Conservation (phyloP, 352 stramenopile genomes). For the Phytopythium sindhum region DNA sequence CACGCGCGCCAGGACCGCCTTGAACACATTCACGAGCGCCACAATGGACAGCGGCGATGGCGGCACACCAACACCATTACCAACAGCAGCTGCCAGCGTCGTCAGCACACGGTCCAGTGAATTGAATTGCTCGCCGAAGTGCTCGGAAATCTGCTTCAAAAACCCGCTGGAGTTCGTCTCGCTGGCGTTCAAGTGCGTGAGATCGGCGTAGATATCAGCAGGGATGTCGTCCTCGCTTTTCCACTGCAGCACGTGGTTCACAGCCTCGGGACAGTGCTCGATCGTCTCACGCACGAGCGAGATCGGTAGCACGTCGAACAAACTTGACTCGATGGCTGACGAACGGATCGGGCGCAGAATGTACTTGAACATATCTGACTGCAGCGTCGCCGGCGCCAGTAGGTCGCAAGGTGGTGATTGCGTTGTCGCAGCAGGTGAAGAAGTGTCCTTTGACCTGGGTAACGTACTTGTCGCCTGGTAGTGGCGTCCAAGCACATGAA, state of each 20-base stretch:
- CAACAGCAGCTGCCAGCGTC: conserved; percentile 16
- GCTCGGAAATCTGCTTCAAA: conserved; percentile 22
- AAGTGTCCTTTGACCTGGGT: not conserved
- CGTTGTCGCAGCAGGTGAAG: not conserved
- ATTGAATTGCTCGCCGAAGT: conserved; percentile 19
- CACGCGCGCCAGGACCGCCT: conserved; percentile 37
- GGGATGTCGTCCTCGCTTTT: conserved; percentile 66
- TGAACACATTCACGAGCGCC: conserved; percentile 57
- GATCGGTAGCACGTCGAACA: conserved; percentile 71
- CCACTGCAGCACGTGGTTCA: conserved; percentile 79
- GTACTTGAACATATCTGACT: conserved; percentile 75
- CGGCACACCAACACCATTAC: conserved; percentile 7
- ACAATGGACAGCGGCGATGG: conserved; percentile 18
- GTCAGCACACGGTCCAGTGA: conserved; percentile 24
- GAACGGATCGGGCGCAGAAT: conserved; percentile 74
- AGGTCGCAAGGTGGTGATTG: conserved; percentile 18
- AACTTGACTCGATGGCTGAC: conserved; percentile 73
- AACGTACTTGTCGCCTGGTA: conserved; percentile 32
- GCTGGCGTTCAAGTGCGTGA: conserved; percentile 11
- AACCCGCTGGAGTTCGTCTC: conserved; percentile 24
- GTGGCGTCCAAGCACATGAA: conserved; percentile 58
- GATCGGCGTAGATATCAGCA: conserved; percentile 32
- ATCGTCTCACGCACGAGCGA: conserved; percentile 76
- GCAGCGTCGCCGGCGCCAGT: conserved; percentile 37
- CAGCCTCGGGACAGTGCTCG: conserved; percentile 67